Evolutionary conservation across 768 basidiomycete genomes (phyloP), one percentile per base, ranked within the genome.

Genomic region (Macrocybe gigantea): DNA sequence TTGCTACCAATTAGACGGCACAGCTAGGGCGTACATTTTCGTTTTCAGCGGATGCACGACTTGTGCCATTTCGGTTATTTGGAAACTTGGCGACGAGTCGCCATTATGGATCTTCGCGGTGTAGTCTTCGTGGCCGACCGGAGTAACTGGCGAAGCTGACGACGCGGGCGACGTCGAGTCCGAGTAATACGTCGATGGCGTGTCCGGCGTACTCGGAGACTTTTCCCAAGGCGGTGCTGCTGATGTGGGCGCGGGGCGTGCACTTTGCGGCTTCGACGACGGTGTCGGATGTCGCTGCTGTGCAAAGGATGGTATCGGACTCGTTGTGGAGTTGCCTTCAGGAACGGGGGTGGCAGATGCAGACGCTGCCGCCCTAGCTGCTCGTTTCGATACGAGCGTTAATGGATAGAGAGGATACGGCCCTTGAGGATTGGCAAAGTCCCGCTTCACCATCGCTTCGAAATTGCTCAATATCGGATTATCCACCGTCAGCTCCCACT

Each of bases 401-500:
- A 84, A 69, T 0, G 78, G 72, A 50, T 86, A 85, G 0, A 79
- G 76, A 0, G 85, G 85, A 47, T 83, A 88, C 0, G 79, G 74
- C 0, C 79, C 77, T 1, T 63, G 56, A 5, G 76, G 57, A 11
- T 65, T 63, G 11, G 58, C 48, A 51, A 87, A 89, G 47, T 90
- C 87, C 7, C 70, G 69, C 33, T 71, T 70, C 0, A 87, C 77
- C 58, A 77, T 77, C 0, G 59, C 57, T 56, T 88, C 82, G 57
- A 89, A 89, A 35, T 77, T 79, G 3, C 58, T 53, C 0, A 90
- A 67, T 0, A 81, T 80, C 0, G 70, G 59, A 0, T 82, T 77
- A 44, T 88, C 86, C 44, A 89, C 83, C 38, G 82, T 87, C 6
- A 90, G 71, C 59, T 89, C 85, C 93, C 93, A 97, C 62, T 95